Evolutionary conservation across 2,329 filamentous ascomycete species (phyloP).

Genomic region (Pseudogymnoascus sp.): DNA sequence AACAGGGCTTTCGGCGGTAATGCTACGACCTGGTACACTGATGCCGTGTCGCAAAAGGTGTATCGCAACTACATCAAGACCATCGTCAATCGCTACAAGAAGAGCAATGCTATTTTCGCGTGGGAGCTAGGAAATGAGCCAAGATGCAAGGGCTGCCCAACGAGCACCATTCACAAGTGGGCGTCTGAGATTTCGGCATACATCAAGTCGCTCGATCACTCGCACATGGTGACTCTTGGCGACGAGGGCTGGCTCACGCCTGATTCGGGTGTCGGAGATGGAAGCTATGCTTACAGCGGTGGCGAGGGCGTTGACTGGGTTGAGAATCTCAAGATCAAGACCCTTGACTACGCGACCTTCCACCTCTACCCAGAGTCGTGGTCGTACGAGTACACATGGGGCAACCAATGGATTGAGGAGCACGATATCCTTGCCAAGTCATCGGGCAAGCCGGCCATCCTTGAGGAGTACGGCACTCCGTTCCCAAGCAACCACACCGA

Average conservation of each 20-base stretch:
- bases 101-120: constrained; percentile 52
- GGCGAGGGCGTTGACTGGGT: constrained; percentile 41
- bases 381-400: constrained; percentile 33
- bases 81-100: constrained; percentile 51
- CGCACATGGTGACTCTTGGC: constrained; percentile 55
- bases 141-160: constrained; percentile 51
- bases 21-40: constrained; percentile 49
- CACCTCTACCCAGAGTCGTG: constrained; percentile 43
- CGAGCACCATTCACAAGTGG: constrained; percentile 52
- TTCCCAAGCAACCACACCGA: constrained; percentile 20
- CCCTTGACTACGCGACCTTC: constrained; percentile 44
- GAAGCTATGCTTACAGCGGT: constrained; percentile 36
- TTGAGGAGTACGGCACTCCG: constrained; percentile 32
- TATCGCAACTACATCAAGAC: constrained; percentile 52
- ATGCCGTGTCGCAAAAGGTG: constrained; percentile 41
- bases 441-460: constrained; percentile 33
- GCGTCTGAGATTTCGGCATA: constrained; percentile 48
- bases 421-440: constrained; percentile 34
- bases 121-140: constrained; percentile 65
- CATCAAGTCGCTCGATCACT: constrained; percentile 53
- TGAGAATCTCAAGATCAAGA: constrained; percentile 38
- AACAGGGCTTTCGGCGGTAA: constrained; percentile 44
- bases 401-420: constrained; percentile 38
- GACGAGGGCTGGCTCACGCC: constrained; percentile 51
- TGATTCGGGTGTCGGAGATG: constrained; percentile 30